Conservation (phyloP, 306 rosid genomes). For the Quercus engelmannii region DNA sequence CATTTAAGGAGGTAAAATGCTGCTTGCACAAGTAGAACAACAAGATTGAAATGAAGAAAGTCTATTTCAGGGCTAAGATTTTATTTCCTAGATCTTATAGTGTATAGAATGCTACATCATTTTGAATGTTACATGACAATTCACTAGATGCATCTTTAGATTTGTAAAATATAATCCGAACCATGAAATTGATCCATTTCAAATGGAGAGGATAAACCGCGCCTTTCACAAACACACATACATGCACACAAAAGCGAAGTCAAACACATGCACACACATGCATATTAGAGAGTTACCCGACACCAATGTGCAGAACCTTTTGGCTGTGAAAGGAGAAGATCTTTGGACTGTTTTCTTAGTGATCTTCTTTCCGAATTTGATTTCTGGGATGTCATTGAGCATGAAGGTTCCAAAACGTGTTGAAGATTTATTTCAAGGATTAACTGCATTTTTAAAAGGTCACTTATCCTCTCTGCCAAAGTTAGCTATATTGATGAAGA, state of each 20-base stretch:
- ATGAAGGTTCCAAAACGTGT: conserved; percentile 9
- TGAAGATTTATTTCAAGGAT: neutral
- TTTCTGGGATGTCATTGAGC: conserved; percentile 2
- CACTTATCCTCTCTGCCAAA: neutral
- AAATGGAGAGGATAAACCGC: too few species aligned
- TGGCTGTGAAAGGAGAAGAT: conserved; percentile 8
- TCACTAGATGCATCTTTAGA: too few species aligned
- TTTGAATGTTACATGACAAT: too few species aligned
- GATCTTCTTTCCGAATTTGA: conserved; percentile 1
- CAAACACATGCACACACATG: neutral
- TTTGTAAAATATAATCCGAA: too few species aligned
- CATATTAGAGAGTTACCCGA: neutral
- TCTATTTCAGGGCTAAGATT: too few species aligned
- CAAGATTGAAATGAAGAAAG: too few species aligned
- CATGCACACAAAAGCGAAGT: too few species aligned
- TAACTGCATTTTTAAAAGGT: neutral
- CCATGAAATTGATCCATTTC: too few species aligned
- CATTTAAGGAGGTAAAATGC: neutral
- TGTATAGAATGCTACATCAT: too few species aligned
- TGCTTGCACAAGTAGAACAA: neutral
- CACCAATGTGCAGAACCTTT: conserved; percentile 8
- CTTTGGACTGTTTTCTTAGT: neutral
- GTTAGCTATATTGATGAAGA: neutral
- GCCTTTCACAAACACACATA: too few species aligned
- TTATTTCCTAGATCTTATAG: too few species aligned